Evolutionary conservation across 768 basidiomycete genomes (phyloP), one percentile per base, ranked within the genome.

Genomic region (Flagelloscypha sp.): DNA sequence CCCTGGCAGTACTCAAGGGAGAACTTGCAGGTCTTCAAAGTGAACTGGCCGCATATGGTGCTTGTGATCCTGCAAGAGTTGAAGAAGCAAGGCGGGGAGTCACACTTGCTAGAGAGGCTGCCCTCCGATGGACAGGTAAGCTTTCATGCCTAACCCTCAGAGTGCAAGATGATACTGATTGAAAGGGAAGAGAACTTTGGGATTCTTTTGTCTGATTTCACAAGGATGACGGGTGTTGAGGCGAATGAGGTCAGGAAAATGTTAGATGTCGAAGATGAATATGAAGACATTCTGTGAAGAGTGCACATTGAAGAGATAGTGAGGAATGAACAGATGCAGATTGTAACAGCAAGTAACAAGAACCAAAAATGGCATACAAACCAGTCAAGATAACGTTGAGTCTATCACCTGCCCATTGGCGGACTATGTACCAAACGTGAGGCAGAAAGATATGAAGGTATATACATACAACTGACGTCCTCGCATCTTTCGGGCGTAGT

Each of bases 101-200:
- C 7, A 67, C 72, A 33, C 65, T 92, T 10, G 87, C 84, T 3
- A 85, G 82, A 42, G 88, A 94, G 51, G 89, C 87, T 9, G 74
- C 82, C 9, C 53, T 80, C 16, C 76, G 87, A 10, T 92, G 89
- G 85, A 97, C 92, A 23, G 92, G 92, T 93, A 45, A 38, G 76
- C 57, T 19, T 3, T 23, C 3, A 11, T 13, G 27, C 15, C 7
- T 30, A 22, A 20, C 11, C 17, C n/a, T 20, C 13, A 24, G 20
- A 12, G 15, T 15, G 13, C 12, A n/a, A 8, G 10, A 16, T 25
- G 19, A 27, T 15, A 24, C 36, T 18, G 13, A 30, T 16, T 1
- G 29, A 30, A 39, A 22, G 32, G 10, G 27, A 48, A 84, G 84
- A 87, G 44, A 84, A 87, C 47, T 85, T 81, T 54, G 59, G 70